phyloP scores from a whole-genome alignment of 2,329 filamentous ascomycete species.

The Byssothecium circinans region DNA sequence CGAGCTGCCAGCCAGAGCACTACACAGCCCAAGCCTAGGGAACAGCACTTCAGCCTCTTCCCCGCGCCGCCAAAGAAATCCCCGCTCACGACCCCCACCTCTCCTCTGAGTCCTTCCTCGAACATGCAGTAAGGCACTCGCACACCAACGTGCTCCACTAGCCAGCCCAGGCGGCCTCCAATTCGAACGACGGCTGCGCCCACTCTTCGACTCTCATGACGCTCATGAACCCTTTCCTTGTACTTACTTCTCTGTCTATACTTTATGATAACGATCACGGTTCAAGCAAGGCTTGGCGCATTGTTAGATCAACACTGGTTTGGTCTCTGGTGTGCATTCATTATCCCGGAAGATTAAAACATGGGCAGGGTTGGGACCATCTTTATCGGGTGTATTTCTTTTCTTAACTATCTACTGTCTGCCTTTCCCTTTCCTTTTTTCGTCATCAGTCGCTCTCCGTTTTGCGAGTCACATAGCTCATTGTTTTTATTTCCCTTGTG shows the following conservation, averaged over 20 bases:
- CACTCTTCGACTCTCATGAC: conserved; percentile 13
- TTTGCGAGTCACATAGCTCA: neutral
- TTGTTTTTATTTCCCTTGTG: neutral
- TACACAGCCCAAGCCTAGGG: conserved; percentile 15
- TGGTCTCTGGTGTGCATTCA: neutral
- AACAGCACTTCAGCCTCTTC: conserved; percentile 37
- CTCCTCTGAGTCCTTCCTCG: neutral
- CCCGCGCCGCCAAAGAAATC: conserved; percentile 33
- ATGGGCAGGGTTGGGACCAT: neutral
- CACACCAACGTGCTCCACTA: neutral
- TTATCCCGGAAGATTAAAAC: conserved; percentile 5
- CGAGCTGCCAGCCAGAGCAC: conserved; percentile 35
- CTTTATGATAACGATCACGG: conserved; percentile 12
- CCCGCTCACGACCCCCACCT: conserved; percentile 11
- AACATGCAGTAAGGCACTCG: conserved; percentile 10
- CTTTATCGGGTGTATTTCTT: neutral
- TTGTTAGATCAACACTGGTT: neutral
- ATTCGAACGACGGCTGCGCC: conserved; percentile 5
- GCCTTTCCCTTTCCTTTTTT: neutral
- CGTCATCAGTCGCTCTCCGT: neutral
- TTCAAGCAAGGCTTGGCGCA: conserved; percentile 5
- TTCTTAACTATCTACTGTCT: neutral
- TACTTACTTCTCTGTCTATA: conserved; percentile 14
- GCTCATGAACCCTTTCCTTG: conserved; percentile 8
- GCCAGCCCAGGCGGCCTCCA: conserved; percentile 7